Percentiles rank a stretch among this genome's conserved stretches.
Conservation (phyloP, 495 filamentous ascomycete genomes). For the Lasiosphaeris hirsuta region DNA sequence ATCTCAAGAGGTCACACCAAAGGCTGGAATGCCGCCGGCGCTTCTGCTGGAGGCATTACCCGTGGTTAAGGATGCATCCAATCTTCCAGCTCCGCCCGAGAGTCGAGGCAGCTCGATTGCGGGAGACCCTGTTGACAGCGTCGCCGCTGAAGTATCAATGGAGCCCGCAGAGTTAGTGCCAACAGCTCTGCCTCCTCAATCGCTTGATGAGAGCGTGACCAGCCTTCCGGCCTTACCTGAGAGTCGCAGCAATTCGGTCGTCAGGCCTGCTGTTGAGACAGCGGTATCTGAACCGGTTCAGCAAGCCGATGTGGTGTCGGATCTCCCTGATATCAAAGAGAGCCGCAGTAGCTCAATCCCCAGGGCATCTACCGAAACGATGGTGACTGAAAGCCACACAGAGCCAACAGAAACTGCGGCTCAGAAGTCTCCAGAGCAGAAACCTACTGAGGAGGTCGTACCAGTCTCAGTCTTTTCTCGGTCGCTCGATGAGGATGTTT, state of each 20-base stretch:
- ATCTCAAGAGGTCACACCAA: conserved; percentile 37
- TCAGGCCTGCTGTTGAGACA: background rate
- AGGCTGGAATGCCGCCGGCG: conserved; percentile 12
- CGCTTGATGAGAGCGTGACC: background rate
- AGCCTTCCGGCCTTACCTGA: conserved; percentile 1
- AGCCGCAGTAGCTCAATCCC: conserved; percentile 9
- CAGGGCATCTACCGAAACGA: background rate
- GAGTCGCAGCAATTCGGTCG: conserved; percentile 2
- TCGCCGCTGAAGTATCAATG: no score
- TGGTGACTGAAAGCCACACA: no score
- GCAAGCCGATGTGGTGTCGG: background rate
- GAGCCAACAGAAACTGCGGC: no score
- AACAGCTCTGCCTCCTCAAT: no score
- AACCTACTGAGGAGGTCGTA: no score
- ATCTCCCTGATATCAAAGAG: background rate
- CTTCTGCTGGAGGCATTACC: background rate
- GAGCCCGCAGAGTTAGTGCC: no score
- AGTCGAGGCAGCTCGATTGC: conserved; percentile 12
- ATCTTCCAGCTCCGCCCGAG: conserved; percentile 16
- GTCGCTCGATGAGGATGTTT: no score
- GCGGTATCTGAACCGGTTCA: background rate
- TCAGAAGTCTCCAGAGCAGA: no score
- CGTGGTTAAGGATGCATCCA: conserved; percentile 3
- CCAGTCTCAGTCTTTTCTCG: no score
- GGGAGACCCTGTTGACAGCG: background rate